Base-by-base conservation (phyloP, 306 rosid genomes). In the Rosa multiflora region DNA sequence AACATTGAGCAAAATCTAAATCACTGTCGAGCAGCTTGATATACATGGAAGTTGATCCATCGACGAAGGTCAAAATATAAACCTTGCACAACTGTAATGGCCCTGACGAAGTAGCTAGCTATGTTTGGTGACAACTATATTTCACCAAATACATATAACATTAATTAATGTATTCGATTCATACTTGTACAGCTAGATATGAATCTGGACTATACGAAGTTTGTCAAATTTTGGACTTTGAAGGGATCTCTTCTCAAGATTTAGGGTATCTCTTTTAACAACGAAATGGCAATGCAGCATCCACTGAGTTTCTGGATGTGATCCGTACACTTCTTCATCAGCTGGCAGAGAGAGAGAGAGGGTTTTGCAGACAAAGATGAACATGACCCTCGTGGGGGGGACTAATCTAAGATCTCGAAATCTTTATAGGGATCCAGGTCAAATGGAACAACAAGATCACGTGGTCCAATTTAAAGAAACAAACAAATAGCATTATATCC, bases 381-480 rank as follows among this genome's bases (percentile, higher is more conserved):
- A 42, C 8, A 67, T 2, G 18, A 70, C 20, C 47, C 43, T 64
- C 21, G 85, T 62, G 63, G 81, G 82, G 79, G 88, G 81, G 81
- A 82, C 91, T 89, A 81, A 49, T 79, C 15, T 77, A 83, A 86
- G 97, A 92, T 92, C 59, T 82, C 77, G 23, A 87, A 79, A 92
- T 92, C 97, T 87, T 83, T 83, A 82, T 83, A 77, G 95, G 97
- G 97, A 90, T 87, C 81, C 79, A 78, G 78, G 67, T 72, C 78
- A 69, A 56, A 72, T 58, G 39, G 72, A 52, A 47, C 61, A 88
- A 32, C 63, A 43, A 73, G 78, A 83, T 90, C 89, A 78, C 88
- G 88, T 88, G 90, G 84, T 86, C 82, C 82, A 53, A 61, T 52
- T 5, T 20, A n/a, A 70, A 67, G 70, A 81, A 74, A 71, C 39